Base-by-base conservation (phyloP, 257 asterid genomes). In the Hygrophila difformis region DNA sequence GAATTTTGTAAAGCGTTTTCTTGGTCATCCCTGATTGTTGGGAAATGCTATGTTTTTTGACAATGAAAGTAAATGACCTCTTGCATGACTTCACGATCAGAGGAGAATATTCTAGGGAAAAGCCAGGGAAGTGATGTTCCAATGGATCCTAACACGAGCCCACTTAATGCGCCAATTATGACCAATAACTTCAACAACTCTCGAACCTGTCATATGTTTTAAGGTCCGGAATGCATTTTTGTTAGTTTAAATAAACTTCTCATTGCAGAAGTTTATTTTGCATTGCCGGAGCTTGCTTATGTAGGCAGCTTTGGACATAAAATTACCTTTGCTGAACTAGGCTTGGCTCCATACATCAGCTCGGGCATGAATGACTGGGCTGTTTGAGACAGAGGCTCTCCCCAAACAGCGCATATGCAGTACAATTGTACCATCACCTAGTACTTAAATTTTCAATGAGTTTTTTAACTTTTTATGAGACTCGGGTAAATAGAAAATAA, bases 291-390 rank as follows among this genome's bases (percentile, higher is more conserved):
- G 44, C 19, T 59, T 17, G 53, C 44, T 18, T 49, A 43, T 15
- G 34, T 40, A 39, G 31, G 8, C 7, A 5, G 31, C 31, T 26
- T 3, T 26, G 8, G 31, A 5, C 31, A 26, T 8, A 26, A 26
- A 26, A 26, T 26, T 26, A 84, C 95, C 95, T 81, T 85, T 21
- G 70, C 51, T 56, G 69, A 63, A 62, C 67, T 85, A 46, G 79
- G 70, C 38, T 69, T 81, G 28, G 74, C 78, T 69, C 95, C 95
- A 62, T 73, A 78, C 31, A 84, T 60, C 59, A 78, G 76, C 61
- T 81, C 93, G 3, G 92, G 93, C 95, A 85, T 85, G 61, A 78
- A 85, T 33, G 93, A 76, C 70, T 85, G 93, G 16, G 95, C 91
- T 1, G 95, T 85, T 62, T 85, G 95, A 58, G 93, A 85, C 42